phyloP scores from a whole-genome alignment of 2,329 filamentous ascomycete genomes.

The Scedosporium boydii region DNA sequence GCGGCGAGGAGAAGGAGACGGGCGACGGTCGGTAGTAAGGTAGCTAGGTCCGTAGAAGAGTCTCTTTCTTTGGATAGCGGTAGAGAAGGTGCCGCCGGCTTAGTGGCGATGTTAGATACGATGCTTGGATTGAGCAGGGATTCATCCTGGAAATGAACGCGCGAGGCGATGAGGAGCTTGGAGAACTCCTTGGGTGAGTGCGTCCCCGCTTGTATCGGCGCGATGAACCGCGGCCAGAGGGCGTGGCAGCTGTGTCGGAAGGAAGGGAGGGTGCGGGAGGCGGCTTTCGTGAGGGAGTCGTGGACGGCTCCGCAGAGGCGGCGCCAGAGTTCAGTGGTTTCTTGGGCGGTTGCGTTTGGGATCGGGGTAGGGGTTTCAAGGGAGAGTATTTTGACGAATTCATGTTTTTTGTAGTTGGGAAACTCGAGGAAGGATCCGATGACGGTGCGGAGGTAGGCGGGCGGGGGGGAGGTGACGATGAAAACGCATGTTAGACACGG shows the following conservation, averaged over 20 bases:
- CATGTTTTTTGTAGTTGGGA: slow-evolving; percentile 69
- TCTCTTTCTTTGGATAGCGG: background rate
- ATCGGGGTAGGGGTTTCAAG: slow-evolving; percentile 33
- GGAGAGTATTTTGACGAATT: slow-evolving; percentile 71
- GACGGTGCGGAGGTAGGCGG: slow-evolving; percentile 59
- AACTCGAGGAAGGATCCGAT: slow-evolving; percentile 74
- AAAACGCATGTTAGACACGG: slow-evolving; percentile 69
- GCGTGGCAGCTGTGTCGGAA: slow-evolving; percentile 61
- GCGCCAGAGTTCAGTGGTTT: slow-evolving; percentile 62
- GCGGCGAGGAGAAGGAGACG: slow-evolving; percentile 66
- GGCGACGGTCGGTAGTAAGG: slow-evolving; percentile 60
- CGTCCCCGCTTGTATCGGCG: slow-evolving; percentile 65
- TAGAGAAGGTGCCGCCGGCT: slow-evolving; percentile 10
- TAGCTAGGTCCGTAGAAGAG: slow-evolving; percentile 32
- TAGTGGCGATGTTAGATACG: slow-evolving; percentile 19
- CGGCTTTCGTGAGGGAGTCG: slow-evolving; percentile 74
- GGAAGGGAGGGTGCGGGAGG: slow-evolving; percentile 66
- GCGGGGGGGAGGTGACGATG: slow-evolving; percentile 62
- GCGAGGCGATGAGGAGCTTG: slow-evolving; percentile 63
- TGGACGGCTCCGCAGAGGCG: slow-evolving; percentile 78
- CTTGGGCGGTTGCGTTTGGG: slow-evolving; percentile 39
- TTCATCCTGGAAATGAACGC: slow-evolving; percentile 64
- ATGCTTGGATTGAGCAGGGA: slow-evolving; percentile 58
- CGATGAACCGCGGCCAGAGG: slow-evolving; percentile 79
- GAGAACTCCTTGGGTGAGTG: slow-evolving; percentile 73